These are phyloP conservation scores for Yamadazyma kitorensis DNA, from an alignment of 805 yeast genomes.

Conservation along the genomic window DNA sequence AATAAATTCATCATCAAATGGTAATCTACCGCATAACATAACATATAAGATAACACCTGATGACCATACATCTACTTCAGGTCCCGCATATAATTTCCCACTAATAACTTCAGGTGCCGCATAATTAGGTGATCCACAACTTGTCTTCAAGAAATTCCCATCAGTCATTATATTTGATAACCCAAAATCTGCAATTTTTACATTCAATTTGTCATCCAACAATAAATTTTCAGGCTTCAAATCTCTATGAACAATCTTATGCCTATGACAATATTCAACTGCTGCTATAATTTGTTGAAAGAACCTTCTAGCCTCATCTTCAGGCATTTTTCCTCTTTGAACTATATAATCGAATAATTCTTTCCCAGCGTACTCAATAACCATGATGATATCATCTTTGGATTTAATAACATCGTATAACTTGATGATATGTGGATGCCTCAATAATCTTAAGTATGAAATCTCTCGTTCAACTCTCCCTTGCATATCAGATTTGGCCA, in stretches of 20 bases:
- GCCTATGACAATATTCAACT: constrained; percentile 93
- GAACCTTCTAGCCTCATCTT: constrained; percentile 86
- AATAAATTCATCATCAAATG: constrained; percentile 94
- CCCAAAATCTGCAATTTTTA: constrained; percentile 95
- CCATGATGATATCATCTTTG: constrained; percentile 95
- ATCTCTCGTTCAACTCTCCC: constrained; percentile 95
- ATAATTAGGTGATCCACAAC: constrained; percentile 95
- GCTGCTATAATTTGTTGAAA: constrained; percentile 97
- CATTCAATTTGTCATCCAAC: constrained; percentile 85
- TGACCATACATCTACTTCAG: constrained; percentile 98
- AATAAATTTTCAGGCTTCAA: constrained; percentile 92
- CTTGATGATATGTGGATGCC: constrained; percentile 96
- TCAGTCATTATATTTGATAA: constrained; percentile 95
- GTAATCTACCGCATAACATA: constrained; percentile 93
- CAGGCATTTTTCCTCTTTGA: constrained; percentile 89
- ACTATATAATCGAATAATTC: constrained; percentile 95
- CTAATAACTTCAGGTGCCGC: constrained; percentile 97
- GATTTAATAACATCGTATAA: constrained; percentile 93
- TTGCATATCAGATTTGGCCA: constrained; percentile 95
- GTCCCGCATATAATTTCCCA: constrained; percentile 94
- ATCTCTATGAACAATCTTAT: constrained; percentile 95
- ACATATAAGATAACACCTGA: constrained; percentile 94
- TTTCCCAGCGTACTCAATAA: constrained; percentile 94
- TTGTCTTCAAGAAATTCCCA: constrained; percentile 90
- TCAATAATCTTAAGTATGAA: constrained; percentile 76